A percentile compares a stretch with the other conserved stretches of the same genome.
phyloP scores from a whole-genome alignment of 2,329 filamentous ascomycete species.

The Pseudogymnoascus sp. region DNA sequence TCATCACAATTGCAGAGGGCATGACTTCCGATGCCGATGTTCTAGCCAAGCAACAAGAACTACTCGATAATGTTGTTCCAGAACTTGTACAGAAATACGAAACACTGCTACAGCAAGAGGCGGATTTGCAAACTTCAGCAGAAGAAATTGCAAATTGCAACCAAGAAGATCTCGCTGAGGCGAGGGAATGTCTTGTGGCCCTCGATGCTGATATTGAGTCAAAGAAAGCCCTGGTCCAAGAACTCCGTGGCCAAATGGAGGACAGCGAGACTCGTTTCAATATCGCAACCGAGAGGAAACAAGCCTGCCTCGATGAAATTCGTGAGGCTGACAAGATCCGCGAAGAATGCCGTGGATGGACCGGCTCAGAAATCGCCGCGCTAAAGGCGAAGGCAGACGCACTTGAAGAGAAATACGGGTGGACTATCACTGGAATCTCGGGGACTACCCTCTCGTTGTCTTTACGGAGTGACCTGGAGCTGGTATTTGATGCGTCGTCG shows the following conservation, averaged over 20 bases:
- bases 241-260: conserved; percentile 58
- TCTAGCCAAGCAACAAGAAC: conserved; percentile 58
- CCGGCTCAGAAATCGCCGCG: conserved; percentile 66
- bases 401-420: conserved; percentile 60
- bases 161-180: conserved; percentile 65
- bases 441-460: conserved; percentile 62
- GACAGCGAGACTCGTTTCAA: conserved; percentile 60
- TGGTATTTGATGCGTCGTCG: conserved; percentile 60
- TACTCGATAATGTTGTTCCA: conserved; percentile 63
- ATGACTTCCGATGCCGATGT: conserved; percentile 66
- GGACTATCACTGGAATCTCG: conserved; percentile 60
- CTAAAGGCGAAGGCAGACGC: conserved; percentile 65
- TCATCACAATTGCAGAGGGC: conserved; percentile 65
- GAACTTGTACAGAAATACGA: conserved; percentile 52
- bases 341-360: conserved; percentile 88
- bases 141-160: conserved; percentile 72
- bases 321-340: conserved; percentile 72
- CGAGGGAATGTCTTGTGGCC: conserved; percentile 59
- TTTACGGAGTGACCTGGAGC: conserved; percentile 63
- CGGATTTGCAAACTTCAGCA: conserved; percentile 62
- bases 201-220: conserved; percentile 61
- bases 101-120: conserved; percentile 53
- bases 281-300: conserved; percentile 57
- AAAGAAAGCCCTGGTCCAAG: conserved; percentile 60
- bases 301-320: conserved; percentile 65